phyloP scores from a whole-genome alignment of 1,284 basidiomycete genomes.

The Cryptococcus sp. region DNA sequence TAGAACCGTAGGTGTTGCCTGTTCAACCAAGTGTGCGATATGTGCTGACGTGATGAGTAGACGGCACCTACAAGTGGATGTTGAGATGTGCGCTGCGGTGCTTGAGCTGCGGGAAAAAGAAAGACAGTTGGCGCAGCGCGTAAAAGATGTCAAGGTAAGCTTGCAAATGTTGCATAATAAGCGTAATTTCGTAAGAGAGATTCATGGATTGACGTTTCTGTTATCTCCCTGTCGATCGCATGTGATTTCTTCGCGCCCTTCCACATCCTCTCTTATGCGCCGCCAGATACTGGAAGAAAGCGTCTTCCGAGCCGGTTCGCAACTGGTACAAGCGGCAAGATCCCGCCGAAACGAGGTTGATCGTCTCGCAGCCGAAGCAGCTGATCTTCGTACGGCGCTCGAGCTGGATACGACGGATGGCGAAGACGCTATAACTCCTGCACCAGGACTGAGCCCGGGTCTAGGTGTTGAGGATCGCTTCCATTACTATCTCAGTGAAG shows the following conservation, averaged over 20 bases:
- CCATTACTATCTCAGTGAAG: slow-evolving; percentile 41
- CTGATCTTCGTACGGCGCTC: slow-evolving; percentile 17
- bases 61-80: slow-evolving; percentile 39
- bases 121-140: slow-evolving; percentile 29
- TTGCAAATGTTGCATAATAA: too few species aligned
- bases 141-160: slow-evolving; percentile 38
- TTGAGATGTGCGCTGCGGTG: slow-evolving; percentile 41
- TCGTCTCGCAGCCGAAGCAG: slow-evolving; percentile 22
- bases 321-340: slow-evolving; percentile 29
- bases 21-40: not conserved
- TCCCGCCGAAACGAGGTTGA: slow-evolving; percentile 22
- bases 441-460: too few species aligned
- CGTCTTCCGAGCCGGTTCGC: slow-evolving; percentile 29
- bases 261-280: not conserved
- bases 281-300: slow-evolving; percentile 25
- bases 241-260: not conserved
- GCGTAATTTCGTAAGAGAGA: too few species aligned
- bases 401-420: slow-evolving; percentile 9
- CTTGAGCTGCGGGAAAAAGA: slow-evolving; percentile 36
- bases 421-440: slow-evolving; percentile 5
- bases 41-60: slow-evolving; percentile 12
- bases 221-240: not conserved
- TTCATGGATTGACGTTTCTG: not conserved
- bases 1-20: slow-evolving; percentile 14
- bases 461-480: slow-evolving; percentile 24